A percentile compares a stretch with the other conserved stretches of the same genome.
phyloP scores from a whole-genome alignment of 2,329 filamentous ascomycete species.

The Aspergillus latus region DNA sequence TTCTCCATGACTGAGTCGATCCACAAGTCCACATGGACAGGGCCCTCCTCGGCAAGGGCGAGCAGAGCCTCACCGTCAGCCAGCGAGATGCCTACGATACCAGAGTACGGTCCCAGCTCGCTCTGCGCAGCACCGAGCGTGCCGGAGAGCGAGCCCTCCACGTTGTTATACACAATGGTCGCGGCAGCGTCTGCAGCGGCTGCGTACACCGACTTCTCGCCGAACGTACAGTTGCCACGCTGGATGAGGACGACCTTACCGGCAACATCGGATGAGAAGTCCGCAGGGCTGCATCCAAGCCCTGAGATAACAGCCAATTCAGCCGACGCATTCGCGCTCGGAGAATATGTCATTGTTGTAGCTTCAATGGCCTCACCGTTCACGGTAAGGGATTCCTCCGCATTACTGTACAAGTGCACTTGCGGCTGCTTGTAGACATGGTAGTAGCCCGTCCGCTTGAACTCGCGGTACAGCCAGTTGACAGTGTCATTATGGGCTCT shows the following conservation, averaged over 20 bases:
- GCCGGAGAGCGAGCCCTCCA: constrained; percentile 61
- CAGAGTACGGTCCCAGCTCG: constrained; percentile 47
- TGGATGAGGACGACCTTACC: constrained; percentile 69
- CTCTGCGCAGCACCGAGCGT: constrained; percentile 63
- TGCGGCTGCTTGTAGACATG: constrained; percentile 57
- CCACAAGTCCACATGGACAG: constrained; percentile 47
- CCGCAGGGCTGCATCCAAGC: constrained; percentile 64
- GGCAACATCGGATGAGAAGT: constrained; percentile 59
- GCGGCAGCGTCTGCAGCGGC: constrained; percentile 70
- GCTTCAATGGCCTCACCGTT: constrained; percentile 55
- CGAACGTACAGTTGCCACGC: constrained; percentile 70
- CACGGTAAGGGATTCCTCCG: constrained; percentile 60
- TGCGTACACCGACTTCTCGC: constrained; percentile 67
- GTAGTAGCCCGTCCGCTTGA: constrained; percentile 46
- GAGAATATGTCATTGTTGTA: constrained; percentile 64
- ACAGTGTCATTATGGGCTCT: constrained; percentile 64
- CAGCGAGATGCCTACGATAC: constrained; percentile 67
- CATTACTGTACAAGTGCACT: constrained; percentile 58
- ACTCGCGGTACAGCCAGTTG: constrained; percentile 59
- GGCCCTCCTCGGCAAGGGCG: constrained; percentile 45
- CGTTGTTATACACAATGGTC: constrained; percentile 73
- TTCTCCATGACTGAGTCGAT: constrained; percentile 50
- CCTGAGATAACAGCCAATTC: constrained; percentile 60
- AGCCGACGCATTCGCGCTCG: constrained; percentile 37
- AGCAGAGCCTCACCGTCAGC: constrained; percentile 58